These are phyloP conservation scores for Acorus gramineus DNA, from an alignment of 106 monocot genomes.

Conservation along the genomic window DNA sequence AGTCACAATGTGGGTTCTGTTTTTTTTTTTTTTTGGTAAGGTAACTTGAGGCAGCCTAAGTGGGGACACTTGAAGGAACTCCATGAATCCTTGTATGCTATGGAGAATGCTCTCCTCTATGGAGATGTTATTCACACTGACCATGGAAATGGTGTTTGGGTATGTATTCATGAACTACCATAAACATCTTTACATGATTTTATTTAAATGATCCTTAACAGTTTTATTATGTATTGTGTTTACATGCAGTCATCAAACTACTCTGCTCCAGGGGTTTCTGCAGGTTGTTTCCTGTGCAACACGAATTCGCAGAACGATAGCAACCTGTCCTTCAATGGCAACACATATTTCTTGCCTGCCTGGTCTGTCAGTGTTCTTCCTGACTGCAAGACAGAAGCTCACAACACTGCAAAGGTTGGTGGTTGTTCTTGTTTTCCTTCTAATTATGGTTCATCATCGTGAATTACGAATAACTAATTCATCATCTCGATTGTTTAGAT, in stretches of 20 bases:
- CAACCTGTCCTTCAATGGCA: slow-evolving; percentile 23
- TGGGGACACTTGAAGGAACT: slow-evolving; percentile 59
- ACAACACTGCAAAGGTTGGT: slow-evolving; percentile 68
- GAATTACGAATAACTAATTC: no score
- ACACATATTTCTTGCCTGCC: slow-evolving; percentile 42
- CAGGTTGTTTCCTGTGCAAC: slow-evolving; percentile 63
- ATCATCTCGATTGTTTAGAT: slow-evolving; percentile 15
- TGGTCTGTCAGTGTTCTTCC: slow-evolving; percentile 70
- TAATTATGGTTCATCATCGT: no score
- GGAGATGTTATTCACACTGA: slow-evolving; percentile 23
- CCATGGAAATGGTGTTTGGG: slow-evolving; percentile 19
- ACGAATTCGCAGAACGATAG: slow-evolving; percentile 16
- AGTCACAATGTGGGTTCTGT: background rate
- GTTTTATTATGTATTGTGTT: background rate
- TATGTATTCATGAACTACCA: slow-evolving; percentile 4
- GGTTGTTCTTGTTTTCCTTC: background rate
- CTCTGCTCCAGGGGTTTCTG: slow-evolving; percentile 8
- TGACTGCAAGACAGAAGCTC: slow-evolving; percentile 49
- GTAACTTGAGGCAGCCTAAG: slow-evolving; percentile 58
- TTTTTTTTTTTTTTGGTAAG: slow-evolving; percentile 7
- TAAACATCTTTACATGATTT: no score
- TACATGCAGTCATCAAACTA: slow-evolving; percentile 42
- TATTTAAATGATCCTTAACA: no score
- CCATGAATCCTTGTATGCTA: slow-evolving; percentile 29
- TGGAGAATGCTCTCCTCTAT: slow-evolving; percentile 34